Percentiles rank a stretch among this genome's conserved stretches.
phyloP scores from a whole-genome alignment of 768 basidiomycete species.

The Boletus patriciae region DNA sequence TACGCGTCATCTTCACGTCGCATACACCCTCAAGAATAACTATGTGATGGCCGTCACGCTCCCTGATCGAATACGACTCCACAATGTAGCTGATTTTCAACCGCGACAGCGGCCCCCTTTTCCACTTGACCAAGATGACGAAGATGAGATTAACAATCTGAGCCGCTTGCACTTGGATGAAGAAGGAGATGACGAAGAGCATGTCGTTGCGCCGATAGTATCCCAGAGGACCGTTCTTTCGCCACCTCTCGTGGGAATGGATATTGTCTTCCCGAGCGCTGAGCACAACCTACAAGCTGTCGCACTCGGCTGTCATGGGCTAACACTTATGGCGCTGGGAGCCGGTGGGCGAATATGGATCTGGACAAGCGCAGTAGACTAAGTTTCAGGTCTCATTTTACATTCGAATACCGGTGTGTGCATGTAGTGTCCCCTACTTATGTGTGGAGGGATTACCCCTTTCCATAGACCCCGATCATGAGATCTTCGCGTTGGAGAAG shows the following conservation, averaged over 20 bases:
- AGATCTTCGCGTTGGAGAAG: conserved; percentile 89
- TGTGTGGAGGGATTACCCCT: neutral
- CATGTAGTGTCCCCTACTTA: neutral
- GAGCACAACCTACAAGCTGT: conserved; percentile 38
- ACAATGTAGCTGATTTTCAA: conserved; percentile 48
- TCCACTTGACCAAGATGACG: conserved; percentile 35
- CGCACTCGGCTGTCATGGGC: conserved; percentile 45
- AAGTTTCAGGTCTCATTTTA: neutral
- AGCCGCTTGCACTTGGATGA: conserved; percentile 31
- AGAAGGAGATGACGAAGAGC: conserved; percentile 26
- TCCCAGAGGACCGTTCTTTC: conserved; percentile 14
- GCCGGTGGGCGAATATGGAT: conserved; percentile 24
- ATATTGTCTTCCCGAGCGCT: conserved; percentile 21
- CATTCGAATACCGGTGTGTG: neutral
- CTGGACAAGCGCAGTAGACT: conserved; percentile 26
- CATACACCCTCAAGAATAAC: conserved; percentile 46
- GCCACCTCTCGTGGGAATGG: conserved; percentile 18
- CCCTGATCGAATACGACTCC: conserved; percentile 41
- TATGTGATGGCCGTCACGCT: conserved; percentile 53
- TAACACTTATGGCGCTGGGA: conserved; percentile 25
- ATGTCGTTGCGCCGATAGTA: neutral
- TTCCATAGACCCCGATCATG: conserved; percentile 38
- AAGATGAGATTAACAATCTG: conserved; percentile 21
- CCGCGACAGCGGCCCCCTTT: conserved; percentile 45
- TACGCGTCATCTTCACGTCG: conserved; percentile 40